Conservation (phyloP, 441 rosid species). For the Raphanus hybrid region DNA sequence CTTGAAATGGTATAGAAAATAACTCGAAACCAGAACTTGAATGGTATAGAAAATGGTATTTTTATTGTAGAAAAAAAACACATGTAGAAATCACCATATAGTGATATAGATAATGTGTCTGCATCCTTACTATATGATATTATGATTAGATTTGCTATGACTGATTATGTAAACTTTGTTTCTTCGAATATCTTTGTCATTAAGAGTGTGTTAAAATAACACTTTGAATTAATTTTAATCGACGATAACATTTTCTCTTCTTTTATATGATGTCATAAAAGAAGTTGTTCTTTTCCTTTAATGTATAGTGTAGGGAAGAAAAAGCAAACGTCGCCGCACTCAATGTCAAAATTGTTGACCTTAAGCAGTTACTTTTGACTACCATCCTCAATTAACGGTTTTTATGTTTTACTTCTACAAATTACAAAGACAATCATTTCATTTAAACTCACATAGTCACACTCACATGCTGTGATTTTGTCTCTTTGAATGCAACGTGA, state of each 20-base stretch:
- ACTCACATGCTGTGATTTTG: neutral
- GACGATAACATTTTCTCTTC: no score
- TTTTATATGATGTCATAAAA: conserved; percentile 23
- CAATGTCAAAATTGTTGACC: conserved; percentile 30
- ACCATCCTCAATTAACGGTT: conserved; percentile 24
- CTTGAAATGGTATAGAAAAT: no score
- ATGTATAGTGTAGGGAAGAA: neutral
- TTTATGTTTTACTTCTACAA: neutral
- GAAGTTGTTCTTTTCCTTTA: neutral
- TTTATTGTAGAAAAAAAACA: no score
- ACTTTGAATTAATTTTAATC: neutral
- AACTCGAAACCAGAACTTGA: neutral
- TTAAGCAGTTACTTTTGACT: conserved; percentile 39
- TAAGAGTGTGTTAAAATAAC: no score
- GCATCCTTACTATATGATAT: no score
- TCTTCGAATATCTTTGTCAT: no score
- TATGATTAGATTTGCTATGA: no score
- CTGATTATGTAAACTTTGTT: no score
- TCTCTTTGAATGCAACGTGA: neutral
- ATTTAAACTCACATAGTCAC: neutral
- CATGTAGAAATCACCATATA: no score
- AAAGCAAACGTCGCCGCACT: neutral
- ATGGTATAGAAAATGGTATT: no score
- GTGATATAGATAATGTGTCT: no score
- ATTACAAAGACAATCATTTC: neutral